Percentiles rank a stretch among this genome's conserved stretches.
These are phyloP conservation scores for Pneumocystis jirovecii DNA, from an alignment of 1,139 yeast species.

Conservation along the genomic window DNA sequence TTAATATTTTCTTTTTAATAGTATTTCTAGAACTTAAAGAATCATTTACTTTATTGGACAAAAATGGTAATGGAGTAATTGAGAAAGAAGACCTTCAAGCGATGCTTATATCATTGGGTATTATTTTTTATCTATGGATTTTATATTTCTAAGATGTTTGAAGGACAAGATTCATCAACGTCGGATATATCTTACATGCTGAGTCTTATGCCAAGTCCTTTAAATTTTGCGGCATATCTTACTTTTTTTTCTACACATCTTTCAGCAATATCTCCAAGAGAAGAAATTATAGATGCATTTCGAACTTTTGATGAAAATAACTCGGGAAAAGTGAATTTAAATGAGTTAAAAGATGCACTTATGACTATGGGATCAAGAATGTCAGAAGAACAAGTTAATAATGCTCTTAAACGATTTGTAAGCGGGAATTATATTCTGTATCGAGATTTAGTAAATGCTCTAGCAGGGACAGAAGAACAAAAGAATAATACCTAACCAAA, in stretches of 20 bases:
- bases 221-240: conserved; percentile 58
- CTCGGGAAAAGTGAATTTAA: conserved; percentile 32
- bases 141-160: background rate
- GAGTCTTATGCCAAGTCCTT: conserved; percentile 37
- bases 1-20: background rate
- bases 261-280: conserved; percentile 42
- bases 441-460: conserved; percentile 8
- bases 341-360: conserved; percentile 34
- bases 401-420: conserved; percentile 4
- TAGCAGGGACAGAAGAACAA: conserved; percentile 9
- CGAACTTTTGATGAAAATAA: conserved; percentile 39
- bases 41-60: conserved; percentile 57
- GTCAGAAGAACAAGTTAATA: conserved; percentile 36
- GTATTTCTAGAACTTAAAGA: conserved; percentile 26
- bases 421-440: conserved; percentile 8
- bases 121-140: background rate
- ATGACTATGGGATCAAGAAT: conserved; percentile 36
- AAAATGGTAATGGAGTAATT: conserved; percentile 62
- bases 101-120: conserved; percentile 40
- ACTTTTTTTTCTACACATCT: conserved; percentile 51
- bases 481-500: background rate
- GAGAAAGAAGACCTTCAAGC: conserved; percentile 43
- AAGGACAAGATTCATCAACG: conserved; percentile 28
- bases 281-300: conserved; percentile 50
- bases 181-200: conserved; percentile 30